These are phyloP conservation scores for Chenopodium suecicum DNA, from an alignment of 148 eudicot species.

Conservation along the genomic window DNA sequence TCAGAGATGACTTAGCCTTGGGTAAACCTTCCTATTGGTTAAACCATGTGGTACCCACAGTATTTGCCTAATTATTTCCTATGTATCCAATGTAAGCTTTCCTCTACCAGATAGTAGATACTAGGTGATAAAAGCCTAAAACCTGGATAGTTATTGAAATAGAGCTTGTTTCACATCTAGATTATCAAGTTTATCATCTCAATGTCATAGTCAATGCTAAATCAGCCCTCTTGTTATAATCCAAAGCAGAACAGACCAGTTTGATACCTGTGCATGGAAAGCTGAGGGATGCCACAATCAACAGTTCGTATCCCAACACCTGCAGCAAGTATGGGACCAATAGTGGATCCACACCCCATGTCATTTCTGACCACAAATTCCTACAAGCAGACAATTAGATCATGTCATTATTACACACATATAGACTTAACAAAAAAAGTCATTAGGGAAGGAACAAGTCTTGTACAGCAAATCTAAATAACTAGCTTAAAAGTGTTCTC, in stretches of 20 bases:
- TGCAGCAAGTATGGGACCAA: conserved; percentile 96
- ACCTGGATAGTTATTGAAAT: too few species aligned
- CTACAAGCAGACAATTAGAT: conserved; percentile 32
- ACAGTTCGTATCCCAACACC: conserved; percentile 96
- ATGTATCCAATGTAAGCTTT: not conserved
- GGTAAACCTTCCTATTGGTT: not conserved
- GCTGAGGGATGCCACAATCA: conserved; percentile 90
- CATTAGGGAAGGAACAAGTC: too few species aligned
- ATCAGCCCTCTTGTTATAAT: not conserved
- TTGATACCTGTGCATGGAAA: conserved; percentile 95
- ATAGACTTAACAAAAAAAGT: not conserved
- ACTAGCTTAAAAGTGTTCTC: too few species aligned
- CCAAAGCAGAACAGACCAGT: not conserved
- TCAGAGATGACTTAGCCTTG: not conserved
- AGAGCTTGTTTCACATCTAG: not conserved
- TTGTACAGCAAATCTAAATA: not conserved
- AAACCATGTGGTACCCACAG: not conserved
- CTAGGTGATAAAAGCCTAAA: too few species aligned
- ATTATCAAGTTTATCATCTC: not conserved
- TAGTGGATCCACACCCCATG: conserved; percentile 99
- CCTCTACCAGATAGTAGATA: not conserved
- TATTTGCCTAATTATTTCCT: not conserved
- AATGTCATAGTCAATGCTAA: not conserved
- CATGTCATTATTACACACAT: not conserved
- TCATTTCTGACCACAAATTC: conserved; percentile 98